Evolutionary conservation across 208 protist genomes (phyloP), one percentile per base, ranked within the genome.

Genomic region (Trypanosoma scelopori): DNA sequence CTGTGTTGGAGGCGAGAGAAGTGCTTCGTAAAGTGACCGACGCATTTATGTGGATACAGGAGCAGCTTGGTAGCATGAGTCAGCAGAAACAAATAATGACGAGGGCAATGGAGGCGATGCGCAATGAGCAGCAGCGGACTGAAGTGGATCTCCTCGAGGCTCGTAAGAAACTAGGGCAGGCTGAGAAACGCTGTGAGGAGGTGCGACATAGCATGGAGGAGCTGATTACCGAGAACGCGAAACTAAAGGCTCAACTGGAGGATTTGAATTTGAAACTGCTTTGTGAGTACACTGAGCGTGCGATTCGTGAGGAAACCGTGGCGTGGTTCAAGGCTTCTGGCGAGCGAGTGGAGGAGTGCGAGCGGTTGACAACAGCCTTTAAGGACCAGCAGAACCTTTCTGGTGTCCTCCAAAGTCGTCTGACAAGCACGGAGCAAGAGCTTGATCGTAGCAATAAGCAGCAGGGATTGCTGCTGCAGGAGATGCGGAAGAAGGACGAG

Each of bases 381-480:
- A 32, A 77, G 50, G 76, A 82, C 16, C 83, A 86, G 37, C 64
- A 66, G 53, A 78, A 59, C 60, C 66, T 51, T 41, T 74, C 23
- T 72, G 78, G 76, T 60, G 67, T 70, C 13, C 63, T 79, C 37
- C 78, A 84, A 63, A 42, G 43, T 16, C 62, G 78, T 39, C 62
- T 86, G 23, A 69, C 69, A 12, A 74, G 53, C 41, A 74, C 80
- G 55, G 74, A 86, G 48, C 46, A 67, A 23, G 81, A 86, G 58
- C 67, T 86, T 48, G 65, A 81, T 57, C 53, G 66, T n/a, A 69
- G 60, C 27, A 64, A 76, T 55, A 49, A 70, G 20, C 23, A 77
- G 53, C 59, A 68, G 20, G 57, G 55, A 37, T 20, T 11, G 18
- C 48, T 82, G 56, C 46, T 73, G 25, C 55, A 65, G 22, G 73